phyloP scores from a whole-genome alignment of 345 rosid species.

The Pistacia atlantica region DNA sequence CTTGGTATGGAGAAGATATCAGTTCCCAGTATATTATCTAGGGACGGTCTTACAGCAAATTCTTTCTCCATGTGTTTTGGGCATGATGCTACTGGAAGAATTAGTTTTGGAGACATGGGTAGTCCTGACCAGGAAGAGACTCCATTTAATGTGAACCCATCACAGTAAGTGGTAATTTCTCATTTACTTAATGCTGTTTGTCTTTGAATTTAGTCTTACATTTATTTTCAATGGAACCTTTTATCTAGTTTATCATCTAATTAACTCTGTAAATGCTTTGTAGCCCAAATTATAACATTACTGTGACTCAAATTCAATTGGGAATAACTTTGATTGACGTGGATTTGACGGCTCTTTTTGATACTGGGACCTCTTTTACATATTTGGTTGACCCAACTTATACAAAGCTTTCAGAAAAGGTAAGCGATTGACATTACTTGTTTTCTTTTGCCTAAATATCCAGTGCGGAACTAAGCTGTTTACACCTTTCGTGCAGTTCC shows the following conservation, averaged over 20 bases:
- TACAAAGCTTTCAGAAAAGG: conserved; percentile 55
- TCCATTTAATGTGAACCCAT: conserved; percentile 70
- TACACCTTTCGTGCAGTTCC: conserved; percentile 53
- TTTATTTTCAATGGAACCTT: not conserved
- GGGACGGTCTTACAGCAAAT: conserved; percentile 67
- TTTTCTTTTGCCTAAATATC: not conserved
- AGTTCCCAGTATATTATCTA: conserved; percentile 81
- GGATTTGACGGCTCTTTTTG: conserved; percentile 71
- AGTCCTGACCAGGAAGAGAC: conserved; percentile 85
- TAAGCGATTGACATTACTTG: conserved; percentile 35
- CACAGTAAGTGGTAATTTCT: conserved; percentile 72
- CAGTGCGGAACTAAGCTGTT: not conserved
- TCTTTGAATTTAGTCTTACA: conserved; percentile 9
- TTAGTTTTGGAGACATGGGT: conserved; percentile 89
- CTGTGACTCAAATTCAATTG: conserved; percentile 60
- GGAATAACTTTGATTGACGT: conserved; percentile 56
- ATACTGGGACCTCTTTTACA: conserved; percentile 89
- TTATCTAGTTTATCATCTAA: conserved; percentile 9
- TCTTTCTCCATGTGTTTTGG: conserved; percentile 96
- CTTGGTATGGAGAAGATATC: conserved; percentile 91
- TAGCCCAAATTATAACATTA: conserved; percentile 77
- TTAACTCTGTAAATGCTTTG: conserved; percentile 26
- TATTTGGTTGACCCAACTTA: conserved; percentile 68
- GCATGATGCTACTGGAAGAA: conserved; percentile 78
- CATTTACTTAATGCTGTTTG: conserved; percentile 28